Evolutionary conservation across 2,329 filamentous ascomycete genomes (phyloP), one percentile per base, ranked within the genome.

Genomic region (Colletotrichum sublineola): DNA sequence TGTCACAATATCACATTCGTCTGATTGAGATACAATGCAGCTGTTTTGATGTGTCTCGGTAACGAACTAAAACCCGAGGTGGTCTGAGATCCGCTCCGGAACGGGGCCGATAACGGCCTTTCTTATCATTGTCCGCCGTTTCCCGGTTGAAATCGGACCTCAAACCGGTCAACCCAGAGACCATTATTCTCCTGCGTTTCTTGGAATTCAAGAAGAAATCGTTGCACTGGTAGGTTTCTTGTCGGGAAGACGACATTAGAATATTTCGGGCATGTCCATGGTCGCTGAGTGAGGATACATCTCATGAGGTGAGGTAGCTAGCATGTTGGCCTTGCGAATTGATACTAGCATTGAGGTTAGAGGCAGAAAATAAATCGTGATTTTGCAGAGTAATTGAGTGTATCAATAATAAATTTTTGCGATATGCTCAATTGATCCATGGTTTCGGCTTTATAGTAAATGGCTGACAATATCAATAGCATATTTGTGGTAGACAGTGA

Each of bases 141-240:
- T 38, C 33, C 33, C 20, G 31, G 42, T 9, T n/a, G 18, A 8
- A 12, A 36, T 38, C 31, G 40, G 57, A 61, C 38, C 20, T 40
- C 60, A 46, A 20, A 5, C 40, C 57, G 40, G 20, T 7, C 18
- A 46, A 46, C 18, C 8, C 20, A n/a, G 44, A 8, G 0, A 1
- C 1, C 2, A 3, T 6, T 8, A 15, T 33, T 52, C 12, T 52
- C 12, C n/a, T 15, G 64, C 64, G 1, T 75, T 76, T 2, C 53
- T 79, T 11, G 63, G 76, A 1, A 74, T 76, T 24, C 75, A 78
- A 31, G 67, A 75, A 15, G 77, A 80, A 42, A 77, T 80, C 3
- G 77, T 77, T 1, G 55, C 66, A 1, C 55, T 78, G 31, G 75
- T 78, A 56, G 76, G 74, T 0, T 79, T 78, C 56, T 60, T 79